Conservation (phyloP, 192 early-diverging fungal species). For the Coemansia sp. region DNA sequence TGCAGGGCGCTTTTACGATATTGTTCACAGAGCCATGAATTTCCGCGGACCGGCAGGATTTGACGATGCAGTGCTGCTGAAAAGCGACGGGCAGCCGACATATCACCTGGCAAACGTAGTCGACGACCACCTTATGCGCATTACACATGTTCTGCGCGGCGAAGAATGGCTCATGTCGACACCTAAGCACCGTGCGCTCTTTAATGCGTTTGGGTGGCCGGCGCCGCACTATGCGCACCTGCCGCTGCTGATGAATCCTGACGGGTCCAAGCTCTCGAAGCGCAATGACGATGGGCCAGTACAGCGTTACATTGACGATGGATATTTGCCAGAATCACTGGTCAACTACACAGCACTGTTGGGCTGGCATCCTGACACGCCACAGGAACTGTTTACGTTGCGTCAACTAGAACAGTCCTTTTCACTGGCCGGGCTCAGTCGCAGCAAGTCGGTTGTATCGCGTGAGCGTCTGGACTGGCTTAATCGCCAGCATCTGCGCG, state of each 20-base stretch:
- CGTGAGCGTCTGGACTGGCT: slow-evolving; percentile 51
- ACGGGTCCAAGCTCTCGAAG: slow-evolving; percentile 89
- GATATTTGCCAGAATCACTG: slow-evolving; percentile 81
- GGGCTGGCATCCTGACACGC: slow-evolving; percentile 69
- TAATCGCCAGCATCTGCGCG: slow-evolving; percentile 44
- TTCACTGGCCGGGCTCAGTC: slow-evolving; percentile 36
- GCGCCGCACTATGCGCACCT: slow-evolving; percentile 82
- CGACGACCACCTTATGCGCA: slow-evolving; percentile 87
- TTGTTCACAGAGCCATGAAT: slow-evolving; percentile 72
- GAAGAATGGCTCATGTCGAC: slow-evolving; percentile 96
- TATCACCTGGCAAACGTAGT: slow-evolving; percentile 96
- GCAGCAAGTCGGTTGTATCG: slow-evolving; percentile 49
- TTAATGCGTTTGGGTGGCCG: slow-evolving; percentile 77
- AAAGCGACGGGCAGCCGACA: slow-evolving; percentile 89
- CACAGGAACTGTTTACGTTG: slow-evolving; percentile 67
- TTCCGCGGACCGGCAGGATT: slow-evolving; percentile 69
- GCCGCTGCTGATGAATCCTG: slow-evolving; percentile 80
- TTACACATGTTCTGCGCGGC: slow-evolving; percentile 90
- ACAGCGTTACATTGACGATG: slow-evolving; percentile 73
- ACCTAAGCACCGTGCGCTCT: slow-evolving; percentile 86
- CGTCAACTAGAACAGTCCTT: slow-evolving; percentile 28
- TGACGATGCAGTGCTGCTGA: slow-evolving; percentile 88
- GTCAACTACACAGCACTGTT: slow-evolving; percentile 86
- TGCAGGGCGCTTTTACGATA: slow-evolving; percentile 62
- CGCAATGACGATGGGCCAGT: slow-evolving; percentile 70